These are phyloP conservation scores for Alternaria dauci DNA, from an alignment of 2,329 filamentous ascomycete genomes.

Conservation along the genomic window DNA sequence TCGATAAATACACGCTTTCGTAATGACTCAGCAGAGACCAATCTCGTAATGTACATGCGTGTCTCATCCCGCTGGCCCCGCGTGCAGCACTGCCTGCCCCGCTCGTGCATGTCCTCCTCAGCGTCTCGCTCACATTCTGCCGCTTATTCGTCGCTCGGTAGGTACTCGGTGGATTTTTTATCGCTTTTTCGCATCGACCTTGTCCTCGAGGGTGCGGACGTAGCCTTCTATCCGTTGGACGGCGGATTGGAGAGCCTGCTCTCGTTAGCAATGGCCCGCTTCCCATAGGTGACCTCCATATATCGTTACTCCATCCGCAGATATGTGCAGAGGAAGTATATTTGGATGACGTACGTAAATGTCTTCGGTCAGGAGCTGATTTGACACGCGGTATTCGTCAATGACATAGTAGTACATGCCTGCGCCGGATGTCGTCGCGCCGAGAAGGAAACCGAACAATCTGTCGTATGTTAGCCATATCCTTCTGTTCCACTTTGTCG, in stretches of 20 bases:
- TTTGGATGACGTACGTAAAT: conserved; percentile 78
- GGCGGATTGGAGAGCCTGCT: conserved; percentile 79
- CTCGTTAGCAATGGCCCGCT: conserved; percentile 23
- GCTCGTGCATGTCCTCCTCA: not conserved
- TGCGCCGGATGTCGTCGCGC: conserved; percentile 78
- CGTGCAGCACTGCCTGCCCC: not conserved
- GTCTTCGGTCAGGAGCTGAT: conserved; percentile 92
- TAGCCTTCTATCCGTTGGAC: conserved; percentile 88
- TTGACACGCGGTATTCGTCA: conserved; percentile 91
- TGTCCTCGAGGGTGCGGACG: conserved; percentile 81
- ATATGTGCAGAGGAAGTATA: not conserved
- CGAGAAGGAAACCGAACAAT: conserved; percentile 89
- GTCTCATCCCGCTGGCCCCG: not conserved
- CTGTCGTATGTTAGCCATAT: conserved; percentile 56
- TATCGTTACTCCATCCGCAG: not conserved
- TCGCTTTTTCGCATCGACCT: conserved; percentile 64
- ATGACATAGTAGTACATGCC: conserved; percentile 92
- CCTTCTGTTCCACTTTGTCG: not conserved
- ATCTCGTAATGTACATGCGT: conserved; percentile 13
- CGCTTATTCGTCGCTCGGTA: not conserved
- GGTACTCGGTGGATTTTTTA: not conserved
- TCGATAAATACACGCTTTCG: conserved; percentile 2
- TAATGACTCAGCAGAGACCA: conserved; percentile 5
- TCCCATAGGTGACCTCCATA: not conserved
- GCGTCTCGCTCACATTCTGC: not conserved